phyloP scores from a whole-genome alignment of 192 early-diverging fungal species.

The Linnemannia elongata region DNA sequence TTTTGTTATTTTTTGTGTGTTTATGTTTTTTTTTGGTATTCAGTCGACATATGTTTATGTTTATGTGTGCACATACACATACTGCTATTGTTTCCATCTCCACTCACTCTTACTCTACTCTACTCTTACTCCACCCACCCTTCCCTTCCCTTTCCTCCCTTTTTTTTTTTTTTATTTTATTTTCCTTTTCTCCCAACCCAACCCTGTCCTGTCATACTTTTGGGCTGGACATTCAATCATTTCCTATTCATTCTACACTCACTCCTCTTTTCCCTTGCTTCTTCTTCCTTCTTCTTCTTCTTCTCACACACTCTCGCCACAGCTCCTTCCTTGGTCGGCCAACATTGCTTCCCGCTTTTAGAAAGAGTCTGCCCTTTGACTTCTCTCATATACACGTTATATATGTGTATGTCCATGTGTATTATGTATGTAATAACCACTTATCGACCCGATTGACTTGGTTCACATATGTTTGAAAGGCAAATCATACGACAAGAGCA shows the following conservation, averaged over 20 bases:
- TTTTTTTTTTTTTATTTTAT: not conserved
- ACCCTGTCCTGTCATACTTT: not conserved
- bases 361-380: not conserved
- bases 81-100: no score
- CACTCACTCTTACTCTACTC: no score
- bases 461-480: no score
- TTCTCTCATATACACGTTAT: no score
- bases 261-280: slow-evolving; percentile 1
- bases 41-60: no score
- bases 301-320: not conserved
- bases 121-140: no score
- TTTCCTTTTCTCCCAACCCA: not conserved
- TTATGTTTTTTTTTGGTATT: no score
- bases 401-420: no score
- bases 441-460: no score
- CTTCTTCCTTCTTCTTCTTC: not conserved
- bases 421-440: no score
- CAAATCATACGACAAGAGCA: no score
- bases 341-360: slow-evolving; percentile 4
- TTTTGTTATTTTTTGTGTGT: not conserved
- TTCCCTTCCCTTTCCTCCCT: not conserved
- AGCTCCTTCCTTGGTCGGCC: not conserved
- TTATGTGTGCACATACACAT: no score
- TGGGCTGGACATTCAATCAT: slow-evolving; percentile 1
- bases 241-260: not conserved